Base-by-base conservation (phyloP, 148 eudicot genomes). In the Camellia lanceoleosa region DNA sequence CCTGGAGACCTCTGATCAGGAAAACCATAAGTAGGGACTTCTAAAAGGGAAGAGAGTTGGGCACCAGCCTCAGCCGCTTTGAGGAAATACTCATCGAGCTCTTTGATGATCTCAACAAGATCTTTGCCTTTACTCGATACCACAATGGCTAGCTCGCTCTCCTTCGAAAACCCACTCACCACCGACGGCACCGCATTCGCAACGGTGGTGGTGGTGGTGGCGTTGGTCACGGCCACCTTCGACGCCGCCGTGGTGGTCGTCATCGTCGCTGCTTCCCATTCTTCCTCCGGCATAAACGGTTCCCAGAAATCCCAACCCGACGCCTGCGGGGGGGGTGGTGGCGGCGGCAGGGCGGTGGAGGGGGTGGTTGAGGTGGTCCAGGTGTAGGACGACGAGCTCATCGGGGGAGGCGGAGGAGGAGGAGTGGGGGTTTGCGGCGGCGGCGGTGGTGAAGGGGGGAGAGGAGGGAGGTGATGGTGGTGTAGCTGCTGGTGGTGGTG, bases 261-360 rank as follows among this genome's bases (percentile, higher is more conserved):
- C 46, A 83, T 62, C 1, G 87, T 83, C 11, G 83, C 59, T 41
- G 67, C 87, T 43, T 89, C 97, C 91, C 92, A 91, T 58, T 88
- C 89, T 82, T 92, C 92, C 88, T 88, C 91, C 2, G 90, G 90
- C 74, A 87, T 83, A 71, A 92, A 96, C 4, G 98, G 97, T 81
- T 93, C 98, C 98, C 98, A 94, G 86, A 92, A 96, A 79, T 92
- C 99, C 98, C 99, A 96, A 14, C 84, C 83, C 7, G 97, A 88
- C 16, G 88, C 80, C 44, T 79, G 80, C 3, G 90, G 89, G 1
- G 92, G 89, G 0, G 95, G 95, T 3, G 97, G 93, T 5, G 96
- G 95, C 0, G 93, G 91, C 2, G 88, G 90, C 0, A 85, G 42
- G 61, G 82, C 2, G 71, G 80, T 75, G 12, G 84, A 5, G 87